Conservation (phyloP, 169 alveolate genomes). For the Eimeria sp. region DNA sequence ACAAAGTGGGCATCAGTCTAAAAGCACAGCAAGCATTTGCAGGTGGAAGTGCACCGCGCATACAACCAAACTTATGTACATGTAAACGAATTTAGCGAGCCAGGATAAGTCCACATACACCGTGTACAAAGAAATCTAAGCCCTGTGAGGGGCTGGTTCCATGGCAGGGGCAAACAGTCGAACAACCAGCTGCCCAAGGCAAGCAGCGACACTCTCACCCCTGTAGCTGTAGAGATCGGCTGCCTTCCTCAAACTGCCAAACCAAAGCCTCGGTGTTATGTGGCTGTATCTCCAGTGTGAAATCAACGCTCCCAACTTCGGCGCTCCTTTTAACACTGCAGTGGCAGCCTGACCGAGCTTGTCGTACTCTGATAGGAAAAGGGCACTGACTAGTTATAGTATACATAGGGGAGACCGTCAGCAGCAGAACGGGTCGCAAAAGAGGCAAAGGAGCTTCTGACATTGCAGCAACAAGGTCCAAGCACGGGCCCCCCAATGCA, state of each 20-base stretch:
- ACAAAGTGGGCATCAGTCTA: conserved; percentile 44
- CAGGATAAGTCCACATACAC: background rate
- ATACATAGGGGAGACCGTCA: conserved; percentile 50
- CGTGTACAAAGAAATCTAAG: background rate
- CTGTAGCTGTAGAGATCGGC: conserved; percentile 43
- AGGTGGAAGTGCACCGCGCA: background rate
- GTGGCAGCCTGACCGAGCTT: conserved; percentile 33
- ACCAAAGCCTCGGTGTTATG: conserved; percentile 40
- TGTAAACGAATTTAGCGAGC: background rate
- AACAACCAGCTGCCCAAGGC: background rate
- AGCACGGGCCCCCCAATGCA: conserved; percentile 20
- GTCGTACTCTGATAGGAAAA: conserved; percentile 55
- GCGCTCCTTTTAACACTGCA: background rate
- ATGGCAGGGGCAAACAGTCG: background rate
- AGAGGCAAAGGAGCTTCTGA: conserved; percentile 33
- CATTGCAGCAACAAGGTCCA: conserved; percentile 38
- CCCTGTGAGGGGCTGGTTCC: background rate
- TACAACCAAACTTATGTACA: background rate
- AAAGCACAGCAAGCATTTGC: conserved; percentile 6
- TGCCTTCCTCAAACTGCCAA: conserved; percentile 54
- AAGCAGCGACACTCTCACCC: conserved; percentile 6
- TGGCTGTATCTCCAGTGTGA: conserved; percentile 32
- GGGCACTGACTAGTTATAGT: conserved; percentile 32
- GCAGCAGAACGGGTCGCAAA: conserved; percentile 40
- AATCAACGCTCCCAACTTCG: background rate